Evolutionary conservation across 208 protist genomes (phyloP).

Genomic region (Leishmania lainsoni): DNA sequence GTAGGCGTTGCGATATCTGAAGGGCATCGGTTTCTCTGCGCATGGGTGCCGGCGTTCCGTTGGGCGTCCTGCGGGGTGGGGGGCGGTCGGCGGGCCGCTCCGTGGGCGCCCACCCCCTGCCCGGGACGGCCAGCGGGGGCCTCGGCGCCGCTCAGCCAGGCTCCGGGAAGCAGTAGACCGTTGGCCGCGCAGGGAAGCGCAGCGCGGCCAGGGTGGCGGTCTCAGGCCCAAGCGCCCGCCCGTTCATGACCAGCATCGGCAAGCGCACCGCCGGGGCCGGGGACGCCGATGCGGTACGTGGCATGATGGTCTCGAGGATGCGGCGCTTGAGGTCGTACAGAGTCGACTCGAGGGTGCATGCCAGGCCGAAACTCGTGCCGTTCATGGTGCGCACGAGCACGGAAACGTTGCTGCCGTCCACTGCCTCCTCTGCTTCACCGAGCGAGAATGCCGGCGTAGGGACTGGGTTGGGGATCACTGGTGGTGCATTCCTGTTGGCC

Average conservation of each 20-base stretch:
- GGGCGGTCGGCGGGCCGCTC: neutral
- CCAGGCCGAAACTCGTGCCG: slow-evolving; percentile 26
- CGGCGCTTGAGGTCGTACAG: slow-evolving; percentile 31
- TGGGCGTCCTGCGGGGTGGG: too few relatives aligned
- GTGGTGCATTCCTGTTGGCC: neutral
- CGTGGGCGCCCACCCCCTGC: neutral
- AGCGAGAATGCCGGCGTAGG: slow-evolving; percentile 22
- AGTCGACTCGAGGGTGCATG: slow-evolving; percentile 2
- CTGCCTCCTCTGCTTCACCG: neutral
- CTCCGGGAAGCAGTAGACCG: slow-evolving; percentile 37
- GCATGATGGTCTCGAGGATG: slow-evolving; percentile 24
- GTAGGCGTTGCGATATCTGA: slow-evolving; percentile 31
- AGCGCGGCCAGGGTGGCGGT: slow-evolving; percentile 15
- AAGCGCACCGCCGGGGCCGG: slow-evolving; percentile 9
- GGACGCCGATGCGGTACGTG: slow-evolving; percentile 1
- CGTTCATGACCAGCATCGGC: slow-evolving; percentile 39
- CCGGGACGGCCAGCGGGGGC: too few relatives aligned
- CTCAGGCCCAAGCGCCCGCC: slow-evolving; percentile 25
- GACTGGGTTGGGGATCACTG: slow-evolving; percentile 31
- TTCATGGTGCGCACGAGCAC: slow-evolving; percentile 35
- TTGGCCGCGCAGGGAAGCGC: slow-evolving; percentile 18
- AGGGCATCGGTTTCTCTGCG: slow-evolving; percentile 4
- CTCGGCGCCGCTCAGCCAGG: neutral
- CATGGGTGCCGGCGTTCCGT: too few relatives aligned
- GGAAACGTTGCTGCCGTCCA: slow-evolving; percentile 6